Evolutionary conservation across 768 basidiomycete species (phyloP).

Genomic region (Termitomyces sp.): DNA sequence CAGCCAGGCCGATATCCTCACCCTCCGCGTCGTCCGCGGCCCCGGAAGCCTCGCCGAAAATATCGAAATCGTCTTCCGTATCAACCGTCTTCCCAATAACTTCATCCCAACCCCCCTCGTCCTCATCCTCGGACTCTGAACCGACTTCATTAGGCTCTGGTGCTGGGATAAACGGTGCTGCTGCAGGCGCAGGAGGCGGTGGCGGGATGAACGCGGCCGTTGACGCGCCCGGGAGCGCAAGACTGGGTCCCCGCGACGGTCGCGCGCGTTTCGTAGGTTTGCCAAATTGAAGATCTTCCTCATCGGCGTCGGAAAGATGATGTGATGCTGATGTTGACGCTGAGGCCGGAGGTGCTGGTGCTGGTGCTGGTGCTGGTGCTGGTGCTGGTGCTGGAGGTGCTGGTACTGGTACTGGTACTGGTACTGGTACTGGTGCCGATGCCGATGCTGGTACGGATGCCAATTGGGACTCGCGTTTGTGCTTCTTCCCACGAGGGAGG

Average conservation of each 20-base stretch:
- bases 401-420: background rate
- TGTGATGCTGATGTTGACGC: background rate
- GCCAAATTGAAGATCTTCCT: constrained; percentile 45
- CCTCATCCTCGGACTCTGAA: constrained; percentile 35
- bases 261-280: constrained; percentile 35
- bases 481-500: constrained; percentile 12
- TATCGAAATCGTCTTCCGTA: constrained; percentile 23
- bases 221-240: constrained; percentile 34
- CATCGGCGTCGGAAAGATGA: constrained; percentile 28
- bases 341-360: background rate
- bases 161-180: background rate
- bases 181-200: constrained; percentile 15
- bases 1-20: constrained; percentile 33
- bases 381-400: background rate
- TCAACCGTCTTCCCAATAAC: constrained; percentile 19
- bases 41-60: constrained; percentile 19
- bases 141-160: constrained; percentile 7
- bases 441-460: background rate
- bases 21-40: constrained; percentile 21
- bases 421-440: background rate
- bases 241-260: constrained; percentile 18
- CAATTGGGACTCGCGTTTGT: constrained; percentile 20
- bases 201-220: constrained; percentile 20
- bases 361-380: background rate
- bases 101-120: constrained; percentile 52